Percentiles rank a stretch among this genome's conserved stretches.
Evolutionary conservation across 208 protist species (phyloP).

Genomic region (Endotrypanum monterogeii): DNA sequence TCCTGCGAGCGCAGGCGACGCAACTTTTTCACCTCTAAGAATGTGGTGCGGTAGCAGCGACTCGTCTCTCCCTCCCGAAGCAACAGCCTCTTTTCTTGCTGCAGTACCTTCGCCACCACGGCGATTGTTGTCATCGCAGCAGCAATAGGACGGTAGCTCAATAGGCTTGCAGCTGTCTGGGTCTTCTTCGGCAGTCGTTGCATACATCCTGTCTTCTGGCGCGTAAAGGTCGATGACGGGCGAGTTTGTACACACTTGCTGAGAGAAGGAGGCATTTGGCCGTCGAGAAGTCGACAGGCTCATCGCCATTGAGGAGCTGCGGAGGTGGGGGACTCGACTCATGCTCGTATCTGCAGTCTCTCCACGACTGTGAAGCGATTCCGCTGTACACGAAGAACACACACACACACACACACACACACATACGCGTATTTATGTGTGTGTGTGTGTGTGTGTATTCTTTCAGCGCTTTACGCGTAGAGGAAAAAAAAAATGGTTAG

Average conservation of each 20-base stretch:
- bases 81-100: not conserved
- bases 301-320: too few species aligned
- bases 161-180: not conserved
- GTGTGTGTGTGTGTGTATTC: too few species aligned
- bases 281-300: too few species aligned
- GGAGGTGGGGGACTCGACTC: too few species aligned
- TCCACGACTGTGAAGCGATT: too few species aligned
- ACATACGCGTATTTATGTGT: too few species aligned
- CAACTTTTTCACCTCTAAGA: slow-evolving; percentile 19
- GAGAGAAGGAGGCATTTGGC: not conserved
- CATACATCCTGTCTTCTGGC: not conserved
- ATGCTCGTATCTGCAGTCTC: too few species aligned
- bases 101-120: not conserved
- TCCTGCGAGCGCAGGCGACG: slow-evolving; percentile 19
- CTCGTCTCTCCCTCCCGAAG: not conserved
- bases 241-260: not conserved
- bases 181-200: not conserved
- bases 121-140: not conserved
- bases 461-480: not conserved
- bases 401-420: too few species aligned
- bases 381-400: not conserved
- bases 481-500: too few species aligned
- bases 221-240: not conserved
- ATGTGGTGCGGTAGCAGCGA: not conserved
- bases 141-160: not conserved